phyloP scores from a whole-genome alignment of 257 asterid genomes.

The Anisodus acutangulus region DNA sequence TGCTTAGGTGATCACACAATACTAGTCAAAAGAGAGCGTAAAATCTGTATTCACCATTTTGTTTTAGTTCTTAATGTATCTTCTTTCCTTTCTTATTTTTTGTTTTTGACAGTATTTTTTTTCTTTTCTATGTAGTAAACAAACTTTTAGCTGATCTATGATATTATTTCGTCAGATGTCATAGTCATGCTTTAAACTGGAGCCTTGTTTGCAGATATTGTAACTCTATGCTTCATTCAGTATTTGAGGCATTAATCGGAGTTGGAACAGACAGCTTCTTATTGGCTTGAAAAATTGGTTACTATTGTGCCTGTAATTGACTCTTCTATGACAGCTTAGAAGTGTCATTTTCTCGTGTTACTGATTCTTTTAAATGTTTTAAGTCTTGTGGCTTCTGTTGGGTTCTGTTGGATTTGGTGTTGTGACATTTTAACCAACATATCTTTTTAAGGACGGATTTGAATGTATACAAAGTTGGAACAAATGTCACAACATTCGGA shows the following conservation, averaged over 20 bases:
- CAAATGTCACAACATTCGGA: too few species aligned
- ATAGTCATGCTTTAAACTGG: conserved; percentile 4
- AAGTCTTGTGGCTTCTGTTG: too few species aligned
- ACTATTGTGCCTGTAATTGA: background rate
- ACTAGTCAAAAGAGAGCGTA: background rate
- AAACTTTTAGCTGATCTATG: background rate
- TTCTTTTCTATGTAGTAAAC: background rate
- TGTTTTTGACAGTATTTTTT: background rate
- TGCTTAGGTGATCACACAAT: background rate
- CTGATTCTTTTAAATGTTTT: background rate
- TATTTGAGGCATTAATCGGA: background rate
- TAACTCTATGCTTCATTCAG: background rate
- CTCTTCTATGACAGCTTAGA: background rate
- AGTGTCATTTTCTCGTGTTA: background rate
- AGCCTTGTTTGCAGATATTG: background rate
- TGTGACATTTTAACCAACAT: too few species aligned
- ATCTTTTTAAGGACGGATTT: too few species aligned
- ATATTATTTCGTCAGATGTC: background rate
- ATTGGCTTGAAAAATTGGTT: background rate
- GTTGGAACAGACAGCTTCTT: conserved; percentile 1
- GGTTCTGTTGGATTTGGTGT: too few species aligned
- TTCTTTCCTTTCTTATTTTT: background rate
- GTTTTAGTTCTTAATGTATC: background rate
- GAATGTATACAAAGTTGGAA: too few species aligned
- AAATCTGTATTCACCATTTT: conserved; percentile 24